These are phyloP conservation scores for Bipolaris gigantea DNA, from an alignment of 2,329 filamentous ascomycete species.

Conservation along the genomic window DNA sequence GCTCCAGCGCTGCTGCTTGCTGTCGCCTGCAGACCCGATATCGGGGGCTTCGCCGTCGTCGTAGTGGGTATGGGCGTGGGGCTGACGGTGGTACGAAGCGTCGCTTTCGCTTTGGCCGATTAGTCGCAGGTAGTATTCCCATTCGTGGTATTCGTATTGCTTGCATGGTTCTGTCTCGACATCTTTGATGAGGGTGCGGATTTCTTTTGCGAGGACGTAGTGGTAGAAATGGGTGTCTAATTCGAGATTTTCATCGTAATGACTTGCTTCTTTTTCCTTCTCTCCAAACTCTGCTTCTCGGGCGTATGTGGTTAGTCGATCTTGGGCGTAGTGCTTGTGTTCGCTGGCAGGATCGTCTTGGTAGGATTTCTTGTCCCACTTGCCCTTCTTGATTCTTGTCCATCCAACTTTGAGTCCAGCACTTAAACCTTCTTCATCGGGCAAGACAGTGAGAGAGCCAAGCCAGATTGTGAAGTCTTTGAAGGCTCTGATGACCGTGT, in stretches of 20 bases:
- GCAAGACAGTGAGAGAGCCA: conserved; percentile 58
- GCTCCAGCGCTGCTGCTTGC: conserved; percentile 66
- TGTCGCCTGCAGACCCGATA: conserved; percentile 38
- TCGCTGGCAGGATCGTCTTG: conserved; percentile 8
- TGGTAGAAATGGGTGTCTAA: conserved; percentile 57
- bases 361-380: conserved; percentile 14
- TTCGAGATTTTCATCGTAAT: conserved; percentile 48
- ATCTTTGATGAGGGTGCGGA: conserved; percentile 49
- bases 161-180: conserved; percentile 44
- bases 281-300: conserved; percentile 46
- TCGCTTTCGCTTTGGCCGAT: conserved; percentile 48
- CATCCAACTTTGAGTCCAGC: conserved; percentile 39
- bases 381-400: conserved; percentile 28
- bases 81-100: conserved; percentile 40
- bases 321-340: conserved; percentile 23
- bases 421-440: conserved; percentile 50
- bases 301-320: conserved; percentile 44
- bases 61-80: conserved; percentile 26
- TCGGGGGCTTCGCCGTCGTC: conserved; percentile 28
- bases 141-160: conserved; percentile 46
- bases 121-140: conserved; percentile 44
- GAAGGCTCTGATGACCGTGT: conserved; percentile 58
- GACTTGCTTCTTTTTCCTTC: conserved; percentile 46
- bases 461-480: conserved; percentile 59
- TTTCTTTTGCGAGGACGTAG: conserved; percentile 51